A percentile compares a stretch with the other conserved stretches of the same genome.
These are phyloP conservation scores for Xylaria cubensis DNA, from an alignment of 495 filamentous ascomycete genomes.

Conservation along the genomic window DNA sequence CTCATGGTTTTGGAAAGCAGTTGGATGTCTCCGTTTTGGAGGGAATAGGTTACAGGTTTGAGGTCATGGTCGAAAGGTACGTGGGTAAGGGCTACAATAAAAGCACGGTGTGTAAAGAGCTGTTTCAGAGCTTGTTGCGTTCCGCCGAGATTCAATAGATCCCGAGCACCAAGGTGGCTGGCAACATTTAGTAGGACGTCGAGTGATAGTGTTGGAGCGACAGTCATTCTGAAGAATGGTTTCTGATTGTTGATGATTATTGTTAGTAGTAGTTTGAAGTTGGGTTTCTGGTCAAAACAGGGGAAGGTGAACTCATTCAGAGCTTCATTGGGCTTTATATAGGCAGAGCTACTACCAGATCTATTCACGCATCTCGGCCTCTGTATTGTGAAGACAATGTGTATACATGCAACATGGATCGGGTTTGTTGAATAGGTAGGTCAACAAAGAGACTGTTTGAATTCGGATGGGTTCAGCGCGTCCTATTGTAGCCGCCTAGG, in stretches of 20 bases:
- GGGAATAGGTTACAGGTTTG: background rate
- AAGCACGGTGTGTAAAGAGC: background rate
- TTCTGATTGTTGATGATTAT: background rate
- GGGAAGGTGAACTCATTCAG: background rate
- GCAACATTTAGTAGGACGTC: background rate
- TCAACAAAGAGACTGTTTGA: constrained; percentile 1
- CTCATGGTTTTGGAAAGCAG: background rate
- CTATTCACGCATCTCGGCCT: background rate
- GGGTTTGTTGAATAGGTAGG: background rate
- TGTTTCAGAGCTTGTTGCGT: background rate
- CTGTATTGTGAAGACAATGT: background rate
- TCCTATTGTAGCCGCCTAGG: too few species aligned
- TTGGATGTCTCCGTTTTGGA: background rate
- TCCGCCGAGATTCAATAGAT: background rate
- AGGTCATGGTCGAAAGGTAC: background rate
- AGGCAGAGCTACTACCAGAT: background rate
- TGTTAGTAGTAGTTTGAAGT: background rate
- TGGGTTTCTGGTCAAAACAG: background rate
- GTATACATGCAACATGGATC: background rate
- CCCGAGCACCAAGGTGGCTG: background rate
- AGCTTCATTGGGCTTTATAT: background rate
- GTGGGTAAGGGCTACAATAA: background rate
- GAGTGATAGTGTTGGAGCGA: background rate
- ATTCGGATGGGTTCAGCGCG: too few species aligned
- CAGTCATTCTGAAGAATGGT: background rate